Percentiles rank a stretch among this genome's conserved stretches.
Conservation (phyloP, 768 basidiomycete genomes). For the Kwoniella sp. region DNA sequence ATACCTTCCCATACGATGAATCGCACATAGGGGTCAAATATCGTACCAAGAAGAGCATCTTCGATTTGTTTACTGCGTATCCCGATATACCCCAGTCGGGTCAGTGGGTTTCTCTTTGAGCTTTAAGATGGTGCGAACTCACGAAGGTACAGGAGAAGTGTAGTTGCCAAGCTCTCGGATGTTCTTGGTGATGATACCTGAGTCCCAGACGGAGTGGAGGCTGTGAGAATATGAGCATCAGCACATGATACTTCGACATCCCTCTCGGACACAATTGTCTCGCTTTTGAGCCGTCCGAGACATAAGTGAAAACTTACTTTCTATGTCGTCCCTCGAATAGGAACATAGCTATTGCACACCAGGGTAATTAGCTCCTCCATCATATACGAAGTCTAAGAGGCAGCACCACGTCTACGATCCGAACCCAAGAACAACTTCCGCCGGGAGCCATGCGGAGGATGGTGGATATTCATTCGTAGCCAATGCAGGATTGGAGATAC, state of each 20-base stretch:
- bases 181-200: conserved; percentile 75
- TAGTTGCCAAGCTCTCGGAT: conserved; percentile 82
- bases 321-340: conserved; percentile 68
- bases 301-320: conserved; percentile 64
- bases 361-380: neutral
- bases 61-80: conserved; percentile 63
- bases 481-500: too few relatives aligned
- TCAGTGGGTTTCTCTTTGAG: neutral
- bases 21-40: conserved; percentile 85
- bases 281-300: too few relatives aligned
- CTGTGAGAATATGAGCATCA: too few relatives aligned
- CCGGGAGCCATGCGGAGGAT: too few relatives aligned
- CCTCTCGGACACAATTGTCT: too few relatives aligned
- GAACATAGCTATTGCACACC: conserved; percentile 61
- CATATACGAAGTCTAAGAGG: too few relatives aligned
- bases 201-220: conserved; percentile 87
- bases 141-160: conserved; percentile 68
- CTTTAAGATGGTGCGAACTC: conserved; percentile 23
- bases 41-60: conserved; percentile 68
- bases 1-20: conserved; percentile 85
- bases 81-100: too few relatives aligned
- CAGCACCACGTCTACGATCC: too few relatives aligned
- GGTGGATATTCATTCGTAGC: too few relatives aligned
- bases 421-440: too few relatives aligned
- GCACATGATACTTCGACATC: too few relatives aligned